Conservation (phyloP, 1,139 yeast species). For the Suhomyces terraborum region DNA sequence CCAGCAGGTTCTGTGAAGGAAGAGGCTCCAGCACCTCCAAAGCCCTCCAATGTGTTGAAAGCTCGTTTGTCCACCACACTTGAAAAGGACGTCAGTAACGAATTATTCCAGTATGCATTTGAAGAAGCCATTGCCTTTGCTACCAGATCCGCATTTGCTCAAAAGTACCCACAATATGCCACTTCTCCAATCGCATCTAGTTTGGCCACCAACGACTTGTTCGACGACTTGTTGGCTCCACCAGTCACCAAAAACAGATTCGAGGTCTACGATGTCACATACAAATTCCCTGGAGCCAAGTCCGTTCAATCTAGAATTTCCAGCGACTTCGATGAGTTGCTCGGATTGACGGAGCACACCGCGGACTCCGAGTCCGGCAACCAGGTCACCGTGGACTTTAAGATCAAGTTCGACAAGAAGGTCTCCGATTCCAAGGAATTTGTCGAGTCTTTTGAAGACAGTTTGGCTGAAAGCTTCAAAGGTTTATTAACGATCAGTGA, state of each 20-base stretch:
- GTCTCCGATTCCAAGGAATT: slow-evolving; percentile 40
- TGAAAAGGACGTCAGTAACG: slow-evolving; percentile 30
- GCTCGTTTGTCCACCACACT: slow-evolving; percentile 31
- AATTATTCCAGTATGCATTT: slow-evolving; percentile 33
- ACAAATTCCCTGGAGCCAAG: slow-evolving; percentile 26
- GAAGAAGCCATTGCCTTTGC: slow-evolving; percentile 36
- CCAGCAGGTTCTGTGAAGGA: slow-evolving; percentile 17
- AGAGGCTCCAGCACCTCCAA: slow-evolving; percentile 25
- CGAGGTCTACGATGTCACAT: slow-evolving; percentile 39
- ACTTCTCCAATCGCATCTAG: slow-evolving; percentile 38
- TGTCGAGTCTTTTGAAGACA: slow-evolving; percentile 36
- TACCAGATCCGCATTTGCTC: slow-evolving; percentile 40
- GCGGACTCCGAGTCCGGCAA: slow-evolving; percentile 1
- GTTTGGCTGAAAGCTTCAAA: slow-evolving; percentile 22
- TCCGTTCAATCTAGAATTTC: slow-evolving; percentile 16
- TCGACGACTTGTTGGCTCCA: slow-evolving; percentile 65
- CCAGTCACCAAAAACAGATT: slow-evolving; percentile 62
- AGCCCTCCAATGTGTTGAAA: slow-evolving; percentile 33
- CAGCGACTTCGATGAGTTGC: slow-evolving; percentile 44
- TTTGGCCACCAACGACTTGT: slow-evolving; percentile 43
- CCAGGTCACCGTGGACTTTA: slow-evolving; percentile 41
- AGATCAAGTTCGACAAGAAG: slow-evolving; percentile 39
- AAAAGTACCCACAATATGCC: slow-evolving; percentile 47
- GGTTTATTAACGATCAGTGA: slow-evolving; percentile 11
- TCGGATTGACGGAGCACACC: slow-evolving; percentile 39